phyloP scores from a whole-genome alignment of 768 basidiomycete genomes.

The Boletellus sp. region DNA sequence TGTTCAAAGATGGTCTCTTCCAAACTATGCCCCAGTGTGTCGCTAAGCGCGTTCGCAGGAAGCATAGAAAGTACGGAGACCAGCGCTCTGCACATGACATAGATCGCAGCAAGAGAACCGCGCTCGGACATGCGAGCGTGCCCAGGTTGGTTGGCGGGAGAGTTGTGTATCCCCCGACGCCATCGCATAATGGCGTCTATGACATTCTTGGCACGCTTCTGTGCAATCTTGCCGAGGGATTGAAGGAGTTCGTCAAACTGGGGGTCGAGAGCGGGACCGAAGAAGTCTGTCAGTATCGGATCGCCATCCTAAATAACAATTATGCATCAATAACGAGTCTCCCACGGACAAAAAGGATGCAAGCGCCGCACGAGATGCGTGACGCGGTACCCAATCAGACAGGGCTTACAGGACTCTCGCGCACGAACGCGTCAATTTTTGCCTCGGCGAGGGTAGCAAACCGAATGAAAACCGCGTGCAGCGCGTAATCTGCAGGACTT shows the following conservation, averaged over 20 bases:
- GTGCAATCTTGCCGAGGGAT: conserved; percentile 81
- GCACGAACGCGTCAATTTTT: conserved; percentile 75
- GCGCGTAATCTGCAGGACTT: conserved; percentile 83
- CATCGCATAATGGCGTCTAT: conserved; percentile 85
- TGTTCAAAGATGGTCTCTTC: conserved; percentile 89
- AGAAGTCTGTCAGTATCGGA: conserved; percentile 56
- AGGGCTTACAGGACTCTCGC: conserved; percentile 59
- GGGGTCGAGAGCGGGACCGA: conserved; percentile 70
- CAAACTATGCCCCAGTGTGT: conserved; percentile 71
- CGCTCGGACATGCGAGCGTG: conserved; percentile 48
- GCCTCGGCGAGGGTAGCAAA: conserved; percentile 77
- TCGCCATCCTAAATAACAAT: conserved; percentile 56
- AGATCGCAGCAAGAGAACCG: conserved; percentile 78
- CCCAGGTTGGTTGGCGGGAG: conserved; percentile 36
- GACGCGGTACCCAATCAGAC: neutral
- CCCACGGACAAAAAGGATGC: neutral
- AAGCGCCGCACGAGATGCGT: neutral
- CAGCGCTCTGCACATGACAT: conserved; percentile 86
- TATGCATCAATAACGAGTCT: conserved; percentile 1
- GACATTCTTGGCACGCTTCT: conserved; percentile 78
- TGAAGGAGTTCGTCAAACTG: conserved; percentile 84
- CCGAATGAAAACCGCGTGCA: conserved; percentile 84
- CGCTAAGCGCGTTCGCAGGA: conserved; percentile 74
- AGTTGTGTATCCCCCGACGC: conserved; percentile 74
- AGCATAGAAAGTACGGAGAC: conserved; percentile 71